Evolutionary conservation across 805 yeast species (phyloP).

Genomic region (Vanderwaltozyma verrucispora): DNA sequence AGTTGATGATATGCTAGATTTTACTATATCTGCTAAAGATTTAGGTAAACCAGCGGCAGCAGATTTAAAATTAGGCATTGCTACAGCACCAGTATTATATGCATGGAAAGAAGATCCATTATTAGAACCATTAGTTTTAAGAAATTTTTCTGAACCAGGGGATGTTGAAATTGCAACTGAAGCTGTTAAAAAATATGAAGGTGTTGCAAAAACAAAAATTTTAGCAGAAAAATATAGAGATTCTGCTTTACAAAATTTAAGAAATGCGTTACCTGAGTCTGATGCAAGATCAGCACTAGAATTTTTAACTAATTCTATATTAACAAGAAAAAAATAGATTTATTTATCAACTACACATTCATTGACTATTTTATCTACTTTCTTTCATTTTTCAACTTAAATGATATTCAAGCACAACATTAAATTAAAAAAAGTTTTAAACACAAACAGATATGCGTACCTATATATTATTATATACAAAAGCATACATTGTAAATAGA

Average conservation of each 20-base stretch:
- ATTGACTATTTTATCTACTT: too few species aligned
- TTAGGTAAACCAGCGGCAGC: conserved; percentile 96
- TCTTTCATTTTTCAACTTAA: too few species aligned
- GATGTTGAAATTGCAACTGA: conserved; percentile 76
- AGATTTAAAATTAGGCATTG: conserved; percentile 85
- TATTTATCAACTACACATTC: too few species aligned
- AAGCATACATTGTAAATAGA: too few species aligned
- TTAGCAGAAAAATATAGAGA: conserved; percentile 73
- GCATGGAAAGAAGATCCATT: conserved; percentile 90
- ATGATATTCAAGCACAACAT: too few species aligned
- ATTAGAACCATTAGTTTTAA: conserved; percentile 69
- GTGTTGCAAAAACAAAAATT: conserved; percentile 63
- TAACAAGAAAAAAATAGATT: conserved; percentile 68
- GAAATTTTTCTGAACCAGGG: conserved; percentile 72
- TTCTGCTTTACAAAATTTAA: conserved; percentile 61
- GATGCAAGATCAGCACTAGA: conserved; percentile 85
- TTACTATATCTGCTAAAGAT: conserved; percentile 73
- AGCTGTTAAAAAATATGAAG: conserved; percentile 61
- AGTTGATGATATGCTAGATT: conserved; percentile 93
- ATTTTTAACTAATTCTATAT: conserved; percentile 69
- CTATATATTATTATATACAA: too few species aligned
- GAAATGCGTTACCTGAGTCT: conserved; percentile 65
- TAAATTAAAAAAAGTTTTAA: too few species aligned
- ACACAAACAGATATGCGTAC: too few species aligned
- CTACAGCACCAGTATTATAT: conserved; percentile 90